Percentiles rank a stretch among this genome's conserved stretches.
These are phyloP conservation scores for Fusarium sp. DNA, from an alignment of 2,329 filamentous ascomycete genomes.

Conservation along the genomic window DNA sequence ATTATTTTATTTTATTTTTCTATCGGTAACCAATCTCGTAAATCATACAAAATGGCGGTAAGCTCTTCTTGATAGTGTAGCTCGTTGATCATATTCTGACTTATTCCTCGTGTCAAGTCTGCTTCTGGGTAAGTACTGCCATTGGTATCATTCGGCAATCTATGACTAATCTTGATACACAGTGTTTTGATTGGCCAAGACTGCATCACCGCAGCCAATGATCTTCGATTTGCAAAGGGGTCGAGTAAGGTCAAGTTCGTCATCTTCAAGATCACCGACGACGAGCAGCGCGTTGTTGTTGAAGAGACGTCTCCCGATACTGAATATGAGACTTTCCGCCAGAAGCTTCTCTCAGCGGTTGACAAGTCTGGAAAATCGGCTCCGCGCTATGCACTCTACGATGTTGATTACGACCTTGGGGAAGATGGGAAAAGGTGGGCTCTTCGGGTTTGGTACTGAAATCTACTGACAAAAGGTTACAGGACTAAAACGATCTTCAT, in stretches of 20 bases:
- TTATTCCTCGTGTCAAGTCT: neutral
- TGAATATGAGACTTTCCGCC: slow-evolving; percentile 26
- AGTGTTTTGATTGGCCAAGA: slow-evolving; percentile 25
- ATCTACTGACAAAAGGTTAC: accelerated
- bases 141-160: neutral
- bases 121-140: neutral
- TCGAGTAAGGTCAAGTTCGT: slow-evolving; percentile 21
- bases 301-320: slow-evolving; percentile 12
- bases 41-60: neutral
- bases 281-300: slow-evolving; percentile 19
- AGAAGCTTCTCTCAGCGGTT: slow-evolving; percentile 12
- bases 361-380: slow-evolving; percentile 10
- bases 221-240: slow-evolving; percentile 10
- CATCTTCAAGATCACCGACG: slow-evolving; percentile 28
- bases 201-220: slow-evolving; percentile 19
- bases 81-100: accelerated
- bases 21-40: neutral
- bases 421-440: slow-evolving; percentile 27
- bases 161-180: neutral
- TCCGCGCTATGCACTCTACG: slow-evolving; percentile 30
- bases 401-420: slow-evolving; percentile 32
- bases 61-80: accelerated
- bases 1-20: too few relatives aligned
- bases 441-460: accelerated
- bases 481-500: slow-evolving; percentile 31